Percentiles rank a stretch among this genome's conserved stretches.
Evolutionary conservation across 2,329 filamentous ascomycete genomes (phyloP).

Genomic region (Exophiala sideris): DNA sequence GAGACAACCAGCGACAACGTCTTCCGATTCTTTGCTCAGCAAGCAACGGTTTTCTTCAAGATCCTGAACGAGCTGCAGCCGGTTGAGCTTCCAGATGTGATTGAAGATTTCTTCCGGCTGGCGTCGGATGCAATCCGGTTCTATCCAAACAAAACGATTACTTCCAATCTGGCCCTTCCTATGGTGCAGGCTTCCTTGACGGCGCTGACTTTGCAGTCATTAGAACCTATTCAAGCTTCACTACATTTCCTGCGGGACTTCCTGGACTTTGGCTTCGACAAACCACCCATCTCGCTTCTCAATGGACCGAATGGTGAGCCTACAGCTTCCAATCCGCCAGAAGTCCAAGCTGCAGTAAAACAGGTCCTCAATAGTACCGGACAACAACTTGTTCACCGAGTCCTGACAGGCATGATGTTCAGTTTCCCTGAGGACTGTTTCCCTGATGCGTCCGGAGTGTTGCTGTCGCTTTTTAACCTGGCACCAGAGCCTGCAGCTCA

Average conservation of each 20-base stretch:
- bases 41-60: slow-evolving; percentile 83
- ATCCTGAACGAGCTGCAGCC: slow-evolving; percentile 81
- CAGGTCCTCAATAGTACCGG: slow-evolving; percentile 68
- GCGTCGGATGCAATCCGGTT: slow-evolving; percentile 88
- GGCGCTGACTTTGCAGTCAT: slow-evolving; percentile 81
- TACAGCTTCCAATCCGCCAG: slow-evolving; percentile 60
- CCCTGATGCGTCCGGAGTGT: slow-evolving; percentile 86
- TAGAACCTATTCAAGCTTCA: slow-evolving; percentile 84
- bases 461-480: slow-evolving; percentile 84
- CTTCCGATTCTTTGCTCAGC: slow-evolving; percentile 91
- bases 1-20: slow-evolving; percentile 79
- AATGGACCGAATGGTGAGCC: slow-evolving; percentile 59
- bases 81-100: slow-evolving; percentile 76
- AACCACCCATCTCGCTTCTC: slow-evolving; percentile 55
- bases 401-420: slow-evolving; percentile 98
- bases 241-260: slow-evolving; percentile 91
- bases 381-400: slow-evolving; percentile 76
- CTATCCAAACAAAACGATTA: slow-evolving; percentile 80
- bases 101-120: slow-evolving; percentile 95
- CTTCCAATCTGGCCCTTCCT: slow-evolving; percentile 71
- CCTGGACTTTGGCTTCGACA: slow-evolving; percentile 79
- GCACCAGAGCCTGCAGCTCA: slow-evolving; percentile 72
- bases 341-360: slow-evolving; percentile 71
- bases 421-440: slow-evolving; percentile 95
- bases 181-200: slow-evolving; percentile 86